Base-by-base conservation (phyloP, 768 basidiomycete genomes). In the Hypsizygus marmoreus region DNA sequence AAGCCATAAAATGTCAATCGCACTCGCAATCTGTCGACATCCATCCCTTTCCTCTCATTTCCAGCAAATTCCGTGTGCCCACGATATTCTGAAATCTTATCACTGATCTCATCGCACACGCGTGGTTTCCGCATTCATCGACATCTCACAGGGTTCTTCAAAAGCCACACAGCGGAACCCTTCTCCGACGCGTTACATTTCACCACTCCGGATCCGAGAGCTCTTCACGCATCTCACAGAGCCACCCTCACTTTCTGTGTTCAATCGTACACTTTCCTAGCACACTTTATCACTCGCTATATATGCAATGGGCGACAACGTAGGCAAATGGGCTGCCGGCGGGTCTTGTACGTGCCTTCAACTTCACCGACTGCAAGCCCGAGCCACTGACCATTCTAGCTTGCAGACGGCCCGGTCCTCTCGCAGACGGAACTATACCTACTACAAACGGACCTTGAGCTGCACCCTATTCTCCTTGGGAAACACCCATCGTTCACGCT, bases 371-470 rank as follows among this genome's bases (percentile, higher is more conserved):
- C n/a, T n/a, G 13, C 14, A 16, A 31, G 17, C 35, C 25, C 30
- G 13, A n/a, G n/a, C 40, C 35, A 17, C 32, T 56, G 38, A 44
- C 43, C 8, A 29, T 23, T 22, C 24, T 45, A 20, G 13, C 22
- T 38, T 32, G 6, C 49, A 91, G 88, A 91, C 64, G 89, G 88
- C 0, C 90, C 90, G 4, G 80, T 91, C 5, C 74, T 92, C 11
- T 77, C 80, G 2, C 86, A 87, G 58, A 90, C 88, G 0, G 90
- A 92, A 58, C 74, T 93, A 11, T 93, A 90, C 63, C 77, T 92
- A 3, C 77, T 93, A 44, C 74, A 78, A 33, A 76, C 80, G 4
- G 79, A 83, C 12, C 73, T 92, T 2, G 79, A 87, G 56, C 60
- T 92, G 24, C 75, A 93, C 55, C 90, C 90, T 4, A 82, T 91